Evolutionary conservation across 805 yeast species (phyloP).

Genomic region (Candida vaughaniae): DNA sequence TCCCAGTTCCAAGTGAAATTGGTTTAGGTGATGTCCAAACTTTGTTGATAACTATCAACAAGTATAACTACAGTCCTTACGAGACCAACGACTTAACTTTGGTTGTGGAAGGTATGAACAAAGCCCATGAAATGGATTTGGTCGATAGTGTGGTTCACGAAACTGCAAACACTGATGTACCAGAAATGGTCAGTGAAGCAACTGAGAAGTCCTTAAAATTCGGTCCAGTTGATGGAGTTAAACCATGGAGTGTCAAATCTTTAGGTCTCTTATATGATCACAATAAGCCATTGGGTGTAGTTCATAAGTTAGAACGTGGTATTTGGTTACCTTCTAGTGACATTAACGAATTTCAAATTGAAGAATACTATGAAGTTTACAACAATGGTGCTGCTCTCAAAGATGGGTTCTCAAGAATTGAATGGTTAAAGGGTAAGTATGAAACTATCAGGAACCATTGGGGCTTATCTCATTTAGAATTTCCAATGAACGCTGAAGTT

Average conservation of each 20-base stretch:
- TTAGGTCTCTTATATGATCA: constrained; percentile 61
- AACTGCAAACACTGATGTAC: constrained; percentile 16
- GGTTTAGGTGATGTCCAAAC: constrained; percentile 61
- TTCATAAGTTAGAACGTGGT: constrained; percentile 62
- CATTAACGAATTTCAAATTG: constrained; percentile 65
- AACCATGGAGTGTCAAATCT: constrained; percentile 48
- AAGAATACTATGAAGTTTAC: constrained; percentile 80
- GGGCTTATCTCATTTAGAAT: constrained; percentile 59
- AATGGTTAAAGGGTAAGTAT: constrained; percentile 63
- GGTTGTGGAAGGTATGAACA: constrained; percentile 42
- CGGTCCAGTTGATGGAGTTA: constrained; percentile 50
- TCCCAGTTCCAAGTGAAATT: constrained; percentile 65
- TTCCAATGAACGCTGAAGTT: constrained; percentile 46
- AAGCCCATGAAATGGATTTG: constrained; percentile 47
- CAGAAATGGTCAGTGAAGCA: constrained; percentile 34
- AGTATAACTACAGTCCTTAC: constrained; percentile 63
- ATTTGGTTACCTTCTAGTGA: constrained; percentile 88
- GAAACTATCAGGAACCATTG: constrained; percentile 50
- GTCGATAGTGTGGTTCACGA: constrained; percentile 3
- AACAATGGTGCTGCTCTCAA: constrained; percentile 72
- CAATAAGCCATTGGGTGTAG: constrained; percentile 63
- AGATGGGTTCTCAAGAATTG: constrained; percentile 75
- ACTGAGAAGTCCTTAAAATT: constrained; percentile 45
- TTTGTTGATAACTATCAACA: constrained; percentile 52
- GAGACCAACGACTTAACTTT: constrained; percentile 48